Base-by-base conservation (phyloP, 768 basidiomycete genomes). In the Scleroderma citrinum region DNA sequence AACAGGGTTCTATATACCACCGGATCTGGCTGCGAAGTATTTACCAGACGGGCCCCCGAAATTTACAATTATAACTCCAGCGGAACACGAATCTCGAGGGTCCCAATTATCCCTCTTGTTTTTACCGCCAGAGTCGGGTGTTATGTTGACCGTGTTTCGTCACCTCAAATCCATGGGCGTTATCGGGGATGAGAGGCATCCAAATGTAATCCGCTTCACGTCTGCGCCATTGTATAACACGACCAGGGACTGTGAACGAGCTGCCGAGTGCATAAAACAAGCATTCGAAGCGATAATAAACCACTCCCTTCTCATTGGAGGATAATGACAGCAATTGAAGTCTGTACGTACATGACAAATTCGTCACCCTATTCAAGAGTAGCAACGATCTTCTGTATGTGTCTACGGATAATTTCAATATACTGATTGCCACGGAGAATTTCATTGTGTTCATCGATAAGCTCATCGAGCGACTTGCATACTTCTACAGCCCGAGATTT, bases 61-160 rank as follows among this genome's bases (percentile, higher is more conserved):
- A 3, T 96, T 98, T 70, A 91, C 90, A n/a, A 91, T 98, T 56
- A 85, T 98, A 59, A 98, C 95, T 2, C 95, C 96, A 2, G 65
- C 59, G 39, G 75, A 82, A 45, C 71, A 81, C 21, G 73, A 74
- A 17, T 73, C 75, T 50, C 78, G 95, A 46, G 94, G 94, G 3
- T 83, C 88, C 31, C 93, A 98, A 66, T 72, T 99, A 16, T 96
- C 92, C 20, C 70, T 98, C 29, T 69, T 91, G 26, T 87, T 94
- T 69, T 68, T 92, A 24, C 85, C 86, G 17, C 48, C 68, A 26
- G 59, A 51, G 23, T 71, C 77, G 13, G 76, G 71, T 29, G 61
- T 81, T 38, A 97, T 98, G 94, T 74, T 75, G 50, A 73, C 70
- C 49, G 76, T 96, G 19, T 80, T 82, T 52, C 66, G 76, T 45